Percentiles rank a stretch among this genome's conserved stretches.
These are phyloP conservation scores for Candida boidinii DNA, from an alignment of 805 yeast species.

Conservation along the genomic window DNA sequence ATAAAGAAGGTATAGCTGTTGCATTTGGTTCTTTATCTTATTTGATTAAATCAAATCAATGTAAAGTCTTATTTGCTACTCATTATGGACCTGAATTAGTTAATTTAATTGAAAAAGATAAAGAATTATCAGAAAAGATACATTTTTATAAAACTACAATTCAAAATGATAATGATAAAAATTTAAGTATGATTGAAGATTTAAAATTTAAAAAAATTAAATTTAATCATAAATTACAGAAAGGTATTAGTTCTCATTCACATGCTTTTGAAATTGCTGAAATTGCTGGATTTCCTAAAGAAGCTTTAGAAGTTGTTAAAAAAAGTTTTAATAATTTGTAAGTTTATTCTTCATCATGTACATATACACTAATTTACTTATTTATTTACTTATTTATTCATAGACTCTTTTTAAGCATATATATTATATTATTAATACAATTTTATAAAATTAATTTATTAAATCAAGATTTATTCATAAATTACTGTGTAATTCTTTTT, in stretches of 20 bases:
- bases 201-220: conserved; percentile 15
- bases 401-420: too few species aligned
- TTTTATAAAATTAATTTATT: too few species aligned
- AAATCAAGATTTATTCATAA: too few species aligned
- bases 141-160: conserved; percentile 19
- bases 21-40: conserved; percentile 69
- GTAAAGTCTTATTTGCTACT: conserved; percentile 82
- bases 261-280: conserved; percentile 73
- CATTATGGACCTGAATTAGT: conserved; percentile 61
- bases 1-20: conserved; percentile 75
- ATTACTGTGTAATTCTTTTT: too few species aligned
- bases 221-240: conserved; percentile 48
- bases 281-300: conserved; percentile 68
- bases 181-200: neutral
- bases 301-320: conserved; percentile 47
- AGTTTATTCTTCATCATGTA: too few species aligned
- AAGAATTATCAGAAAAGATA: conserved; percentile 15
- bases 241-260: conserved; percentile 67
- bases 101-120: conserved; percentile 26
- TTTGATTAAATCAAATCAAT: conserved; percentile 43
- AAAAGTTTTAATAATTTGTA: conserved; percentile 18
- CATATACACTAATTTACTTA: too few species aligned
- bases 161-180: conserved; percentile 7
- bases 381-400: too few species aligned
- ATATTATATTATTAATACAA: too few species aligned